phyloP scores from a whole-genome alignment of 1,284 basidiomycete species.

The Malassezia caprae region DNA sequence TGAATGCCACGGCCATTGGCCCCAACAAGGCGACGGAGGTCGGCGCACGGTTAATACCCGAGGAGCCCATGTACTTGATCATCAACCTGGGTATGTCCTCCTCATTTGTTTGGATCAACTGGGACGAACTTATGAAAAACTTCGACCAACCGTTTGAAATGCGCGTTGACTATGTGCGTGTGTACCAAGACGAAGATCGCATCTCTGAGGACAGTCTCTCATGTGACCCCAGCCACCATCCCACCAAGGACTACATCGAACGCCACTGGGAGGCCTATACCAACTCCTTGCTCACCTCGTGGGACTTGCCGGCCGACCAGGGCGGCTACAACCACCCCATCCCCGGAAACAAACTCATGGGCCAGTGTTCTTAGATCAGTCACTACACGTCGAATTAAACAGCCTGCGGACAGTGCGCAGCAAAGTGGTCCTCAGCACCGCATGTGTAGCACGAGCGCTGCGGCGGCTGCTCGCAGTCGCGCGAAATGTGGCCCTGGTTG shows the following conservation, averaged over 20 bases:
- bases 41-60: constrained; percentile 62
- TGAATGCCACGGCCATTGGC: constrained; percentile 63
- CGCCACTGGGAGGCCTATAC: constrained; percentile 37
- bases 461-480: constrained; percentile 38
- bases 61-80: constrained; percentile 48
- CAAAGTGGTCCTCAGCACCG: constrained; percentile 14
- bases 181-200: constrained; percentile 35
- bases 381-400: background rate
- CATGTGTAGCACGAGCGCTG: constrained; percentile 39
- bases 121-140: constrained; percentile 11
- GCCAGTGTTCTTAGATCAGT: constrained; percentile 22
- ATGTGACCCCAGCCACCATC: constrained; percentile 49
- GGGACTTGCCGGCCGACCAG: constrained; percentile 21
- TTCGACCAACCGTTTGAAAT: constrained; percentile 22
- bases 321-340: constrained; percentile 28
- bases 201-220: constrained; percentile 30
- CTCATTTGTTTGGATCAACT: constrained; percentile 25
- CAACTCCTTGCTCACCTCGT: constrained; percentile 40
- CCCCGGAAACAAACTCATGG: constrained; percentile 25
- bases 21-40: constrained; percentile 62
- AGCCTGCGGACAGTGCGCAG: constrained; percentile 14
- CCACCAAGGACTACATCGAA: constrained; percentile 42
- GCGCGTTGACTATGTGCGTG: constrained; percentile 30
- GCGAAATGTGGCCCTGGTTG: constrained; percentile 37
- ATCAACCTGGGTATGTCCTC: constrained; percentile 35